Evolutionary conservation across 2,329 filamentous ascomycete species (phyloP), one percentile per base, ranked within the genome.

Genomic region (Monosporascus sp.): DNA sequence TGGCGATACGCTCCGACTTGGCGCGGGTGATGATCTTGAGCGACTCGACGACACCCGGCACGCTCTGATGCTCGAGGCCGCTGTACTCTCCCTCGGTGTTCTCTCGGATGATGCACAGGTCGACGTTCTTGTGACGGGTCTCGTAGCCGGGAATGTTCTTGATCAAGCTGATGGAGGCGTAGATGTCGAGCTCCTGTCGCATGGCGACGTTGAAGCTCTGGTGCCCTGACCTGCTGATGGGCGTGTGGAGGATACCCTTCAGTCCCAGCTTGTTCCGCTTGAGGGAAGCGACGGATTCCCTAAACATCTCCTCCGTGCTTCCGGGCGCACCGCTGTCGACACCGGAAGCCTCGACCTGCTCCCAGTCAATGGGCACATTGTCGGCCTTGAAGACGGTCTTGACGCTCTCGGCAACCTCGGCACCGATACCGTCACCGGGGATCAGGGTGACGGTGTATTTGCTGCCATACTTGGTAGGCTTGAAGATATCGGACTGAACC

Each of bases 41-140:
- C 49, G 93, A 97, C 81, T 99, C 94, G 65, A 99, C 94, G 65
- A 99, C 94, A 65, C 94, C 94, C 62, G 82, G 83, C 50, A 99
- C 94, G 59, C 90, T 96, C 82, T 97, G 93, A 81, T 99, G 94
- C 83, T 99, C 94, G 58, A 99, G 86, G 58, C 94, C 94, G 61
- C 91, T 97, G 83, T 99, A 99, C 82, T 99, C 94, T 70, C 94
- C 94, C 83, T 99, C 94, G 70, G 94, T 99, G 83, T 99, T 99
- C 82, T 99, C 94, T 78, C 94, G 94, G 77, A 99, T 97, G 76
- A 99, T 97, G 85, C 92, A 96, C 64, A 97, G 85, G 74, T 99
- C 94, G 72, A 99, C 90, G 75, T 94, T 84, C 76, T 96, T 88
- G 83, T 99, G 94, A 72, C 94, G 90, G 60, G 94, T 99, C 77